A percentile compares a stretch with the other conserved stretches of the same genome.
Conservation (phyloP, 2,329 filamentous ascomycete genomes). For the Raffaelea ambrosiae region DNA sequence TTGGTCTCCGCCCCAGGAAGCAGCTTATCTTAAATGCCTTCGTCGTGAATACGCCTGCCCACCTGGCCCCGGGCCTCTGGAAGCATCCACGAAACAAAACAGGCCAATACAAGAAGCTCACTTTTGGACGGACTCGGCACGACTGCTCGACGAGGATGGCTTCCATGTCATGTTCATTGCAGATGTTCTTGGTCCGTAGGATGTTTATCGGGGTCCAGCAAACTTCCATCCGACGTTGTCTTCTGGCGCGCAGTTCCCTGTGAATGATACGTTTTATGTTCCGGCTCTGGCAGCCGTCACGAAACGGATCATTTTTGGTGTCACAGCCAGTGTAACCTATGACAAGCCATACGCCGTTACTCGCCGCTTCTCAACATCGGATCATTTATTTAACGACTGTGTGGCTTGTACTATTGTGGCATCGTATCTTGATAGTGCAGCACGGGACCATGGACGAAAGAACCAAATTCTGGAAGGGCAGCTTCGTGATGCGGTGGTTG, state of each 20-base stretch:
- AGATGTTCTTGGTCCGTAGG: constrained; percentile 11
- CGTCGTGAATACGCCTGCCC: constrained; percentile 18
- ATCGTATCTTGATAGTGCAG: constrained; percentile 6
- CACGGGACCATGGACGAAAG: constrained; percentile 6
- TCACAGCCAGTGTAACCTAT: constrained; percentile 7
- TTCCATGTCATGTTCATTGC: constrained; percentile 13
- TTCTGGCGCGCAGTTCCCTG: constrained; percentile 10
- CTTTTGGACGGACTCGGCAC: constrained; percentile 10
- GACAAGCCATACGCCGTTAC: constrained; percentile 8
- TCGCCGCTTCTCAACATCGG: constrained; percentile 6
- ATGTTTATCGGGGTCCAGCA: constrained; percentile 10
- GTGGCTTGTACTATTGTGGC: constrained; percentile 11
- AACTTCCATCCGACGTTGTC: constrained; percentile 9
- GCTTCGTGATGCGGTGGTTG: neutral
- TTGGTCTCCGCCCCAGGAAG: constrained; percentile 17
- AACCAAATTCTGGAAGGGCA: constrained; percentile 6
- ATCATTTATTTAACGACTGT: constrained; percentile 8
- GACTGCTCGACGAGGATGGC: constrained; percentile 9
- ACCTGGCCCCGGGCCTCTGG: constrained; percentile 11
- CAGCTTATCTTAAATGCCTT: constrained; percentile 34
- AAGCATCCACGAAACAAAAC: constrained; percentile 9
- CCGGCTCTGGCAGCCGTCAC: constrained; percentile 11
- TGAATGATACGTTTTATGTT: constrained; percentile 9
- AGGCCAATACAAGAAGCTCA: constrained; percentile 9
- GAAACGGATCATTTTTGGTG: constrained; percentile 7